Evolutionary conservation across 106 monocot genomes (phyloP).

Genomic region (Allium cepa): DNA sequence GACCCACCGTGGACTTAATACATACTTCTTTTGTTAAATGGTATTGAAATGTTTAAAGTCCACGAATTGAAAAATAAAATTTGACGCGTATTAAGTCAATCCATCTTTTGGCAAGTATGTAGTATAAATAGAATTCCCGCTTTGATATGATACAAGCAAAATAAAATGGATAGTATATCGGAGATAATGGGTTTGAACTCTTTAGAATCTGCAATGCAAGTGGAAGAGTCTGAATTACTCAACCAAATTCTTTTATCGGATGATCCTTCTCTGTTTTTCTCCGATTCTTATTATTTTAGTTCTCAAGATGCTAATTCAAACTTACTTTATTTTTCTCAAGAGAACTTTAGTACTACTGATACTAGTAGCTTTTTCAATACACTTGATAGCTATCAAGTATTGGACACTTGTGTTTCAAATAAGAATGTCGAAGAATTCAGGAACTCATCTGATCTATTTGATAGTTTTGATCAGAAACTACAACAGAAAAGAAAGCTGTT

Average conservation of each 20-base stretch:
- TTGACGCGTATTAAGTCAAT: background rate
- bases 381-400: background rate
- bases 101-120: background rate
- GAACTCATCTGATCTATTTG: background rate
- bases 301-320: background rate
- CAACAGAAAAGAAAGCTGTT: conserved; percentile 13
- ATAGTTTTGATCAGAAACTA: background rate
- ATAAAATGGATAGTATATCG: background rate
- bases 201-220: background rate
- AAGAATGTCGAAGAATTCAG: background rate
- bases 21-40: background rate
- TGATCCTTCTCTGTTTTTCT: conserved; percentile 29
- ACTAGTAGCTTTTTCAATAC: background rate
- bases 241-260: conserved; percentile 25
- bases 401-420: background rate
- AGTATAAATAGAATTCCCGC: conserved; percentile 2
- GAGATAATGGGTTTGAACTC: background rate
- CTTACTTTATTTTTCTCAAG: conserved; percentile 1
- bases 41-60: background rate
- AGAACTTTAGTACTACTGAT: background rate
- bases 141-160: background rate
- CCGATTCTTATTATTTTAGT: conserved; percentile 3
- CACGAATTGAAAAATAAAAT: too few species aligned
- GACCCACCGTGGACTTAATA: conserved; percentile 7
- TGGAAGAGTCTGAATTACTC: conserved; percentile 30